A percentile compares a stretch with the other conserved stretches of the same genome.
phyloP scores from a whole-genome alignment of 2,329 filamentous ascomycete species.

The Fusarium musae region DNA sequence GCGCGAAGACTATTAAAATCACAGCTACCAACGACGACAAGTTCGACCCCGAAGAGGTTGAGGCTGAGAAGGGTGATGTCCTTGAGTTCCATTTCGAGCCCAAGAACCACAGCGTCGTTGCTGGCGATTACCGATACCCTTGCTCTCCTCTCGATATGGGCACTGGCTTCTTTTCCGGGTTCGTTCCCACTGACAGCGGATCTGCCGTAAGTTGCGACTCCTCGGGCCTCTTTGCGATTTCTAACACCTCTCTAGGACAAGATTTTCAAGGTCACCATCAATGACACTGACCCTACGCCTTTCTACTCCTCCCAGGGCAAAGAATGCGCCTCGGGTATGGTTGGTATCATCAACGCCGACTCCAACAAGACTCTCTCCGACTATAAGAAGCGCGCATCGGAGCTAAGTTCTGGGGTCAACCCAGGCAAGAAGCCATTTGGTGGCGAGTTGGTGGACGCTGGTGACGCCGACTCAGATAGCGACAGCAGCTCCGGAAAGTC shows the following conservation, averaged over 20 bases:
- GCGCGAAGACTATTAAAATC: constrained; percentile 50
- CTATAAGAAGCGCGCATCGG: constrained; percentile 47
- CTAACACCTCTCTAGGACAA: constrained; percentile 44
- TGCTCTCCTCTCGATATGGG: constrained; percentile 48
- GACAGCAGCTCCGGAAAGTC: constrained; percentile 17
- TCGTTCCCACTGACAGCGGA: constrained; percentile 44
- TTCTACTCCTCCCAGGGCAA: constrained; percentile 55
- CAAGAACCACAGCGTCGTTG: constrained; percentile 53
- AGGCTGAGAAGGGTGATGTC: constrained; percentile 49
- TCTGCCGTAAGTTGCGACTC: constrained; percentile 42
- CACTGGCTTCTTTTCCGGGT: constrained; percentile 54
- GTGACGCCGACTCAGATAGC: constrained; percentile 23
- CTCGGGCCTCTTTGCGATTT: background rate
- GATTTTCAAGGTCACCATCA: constrained; percentile 50
- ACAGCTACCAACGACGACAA: constrained; percentile 48
- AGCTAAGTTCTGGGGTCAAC: constrained; percentile 43
- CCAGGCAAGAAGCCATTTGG: constrained; percentile 44
- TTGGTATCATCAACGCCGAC: constrained; percentile 53
- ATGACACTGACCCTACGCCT: constrained; percentile 48
- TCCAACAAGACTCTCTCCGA: constrained; percentile 45
- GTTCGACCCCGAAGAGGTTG: constrained; percentile 49
- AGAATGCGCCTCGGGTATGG: constrained; percentile 53
- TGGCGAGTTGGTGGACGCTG: constrained; percentile 44
- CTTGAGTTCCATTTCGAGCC: constrained; percentile 53
- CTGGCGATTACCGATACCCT: constrained; percentile 50